Conservation (phyloP, 1,284 basidiomycete species). For the Tilletia indica region DNA sequence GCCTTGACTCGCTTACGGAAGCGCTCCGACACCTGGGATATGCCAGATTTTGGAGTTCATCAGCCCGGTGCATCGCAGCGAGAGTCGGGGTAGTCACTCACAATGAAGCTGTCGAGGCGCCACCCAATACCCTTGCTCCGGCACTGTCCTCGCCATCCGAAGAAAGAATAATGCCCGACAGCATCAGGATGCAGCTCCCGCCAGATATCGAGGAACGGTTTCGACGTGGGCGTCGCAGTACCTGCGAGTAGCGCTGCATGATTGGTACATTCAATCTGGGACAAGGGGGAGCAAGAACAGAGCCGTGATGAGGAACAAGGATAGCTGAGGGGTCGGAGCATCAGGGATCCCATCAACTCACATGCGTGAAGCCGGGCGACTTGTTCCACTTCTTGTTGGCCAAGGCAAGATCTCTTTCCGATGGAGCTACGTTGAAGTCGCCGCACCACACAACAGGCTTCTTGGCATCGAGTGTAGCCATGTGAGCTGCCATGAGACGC, state of each 20-base stretch:
- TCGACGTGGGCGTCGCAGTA: conserved; percentile 52
- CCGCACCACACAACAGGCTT: conserved; percentile 88
- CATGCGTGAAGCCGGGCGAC: conserved; percentile 48
- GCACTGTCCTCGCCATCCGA: conserved; percentile 78
- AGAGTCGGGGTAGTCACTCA: conserved; percentile 18
- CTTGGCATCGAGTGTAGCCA: conserved; percentile 69
- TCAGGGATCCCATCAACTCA: background rate
- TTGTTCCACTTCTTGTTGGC: conserved; percentile 59
- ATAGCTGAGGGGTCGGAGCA: background rate
- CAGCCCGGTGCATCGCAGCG: background rate
- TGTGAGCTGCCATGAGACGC: conserved; percentile 61
- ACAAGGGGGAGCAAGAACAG: background rate
- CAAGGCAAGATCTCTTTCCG: conserved; percentile 53
- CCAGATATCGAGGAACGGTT: conserved; percentile 76
- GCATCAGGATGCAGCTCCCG: conserved; percentile 69
- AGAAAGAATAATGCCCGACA: conserved; percentile 71
- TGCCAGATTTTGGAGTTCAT: background rate
- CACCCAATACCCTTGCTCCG: conserved; percentile 78
- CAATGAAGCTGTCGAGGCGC: conserved; percentile 74
- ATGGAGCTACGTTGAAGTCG: conserved; percentile 77
- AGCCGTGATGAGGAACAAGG: too few species aligned
- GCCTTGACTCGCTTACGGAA: conserved; percentile 66
- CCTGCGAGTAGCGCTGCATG: conserved; percentile 45
- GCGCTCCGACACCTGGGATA: conserved; percentile 59
- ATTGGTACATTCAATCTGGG: conserved; percentile 3